A percentile compares a stretch with the other conserved stretches of the same genome.
Conservation (phyloP, 352 stramenopile genomes). For the Globisporangium orthogonon region DNA sequence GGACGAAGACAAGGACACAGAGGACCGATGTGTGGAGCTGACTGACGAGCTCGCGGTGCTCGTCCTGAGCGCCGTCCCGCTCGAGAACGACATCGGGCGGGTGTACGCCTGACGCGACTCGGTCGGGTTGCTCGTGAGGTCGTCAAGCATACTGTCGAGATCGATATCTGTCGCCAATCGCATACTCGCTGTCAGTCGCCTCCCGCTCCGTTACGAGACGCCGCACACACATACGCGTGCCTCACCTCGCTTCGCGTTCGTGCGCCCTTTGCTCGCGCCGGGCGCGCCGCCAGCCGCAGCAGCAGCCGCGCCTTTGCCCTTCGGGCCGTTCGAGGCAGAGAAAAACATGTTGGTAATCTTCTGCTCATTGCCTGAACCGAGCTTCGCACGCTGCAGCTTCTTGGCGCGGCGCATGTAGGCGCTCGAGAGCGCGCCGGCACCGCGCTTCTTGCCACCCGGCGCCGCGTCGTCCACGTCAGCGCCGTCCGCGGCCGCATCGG, state of each 20-base stretch:
- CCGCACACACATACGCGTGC: not conserved
- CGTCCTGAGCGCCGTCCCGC: conserved; percentile 21
- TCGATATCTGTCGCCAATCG: conserved; percentile 53
- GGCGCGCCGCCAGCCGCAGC: conserved; percentile 9
- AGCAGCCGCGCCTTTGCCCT: conserved; percentile 20
- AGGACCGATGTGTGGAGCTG: conserved; percentile 10
- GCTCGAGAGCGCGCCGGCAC: conserved; percentile 69
- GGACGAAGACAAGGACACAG: conserved; percentile 4
- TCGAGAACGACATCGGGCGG: conserved; percentile 52
- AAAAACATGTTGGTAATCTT: conserved; percentile 91
- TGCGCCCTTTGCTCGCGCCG: conserved; percentile 8
- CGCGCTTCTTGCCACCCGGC: conserved; percentile 52
- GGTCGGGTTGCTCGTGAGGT: conserved; percentile 79
- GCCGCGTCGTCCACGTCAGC: conserved; percentile 34
- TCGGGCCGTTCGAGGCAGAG: conserved; percentile 38
- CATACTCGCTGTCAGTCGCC: not conserved
- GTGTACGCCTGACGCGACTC: conserved; percentile 46
- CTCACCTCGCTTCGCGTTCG: conserved; percentile 38
- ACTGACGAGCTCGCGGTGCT: conserved; percentile 11
- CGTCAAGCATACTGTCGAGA: conserved; percentile 81
- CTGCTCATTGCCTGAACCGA: conserved; percentile 60
- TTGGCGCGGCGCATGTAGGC: conserved; percentile 72
- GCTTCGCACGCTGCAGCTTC: conserved; percentile 80
- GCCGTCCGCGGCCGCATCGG: conserved; percentile 26
- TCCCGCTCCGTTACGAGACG: not conserved